phyloP scores from a whole-genome alignment of 2,329 filamentous ascomycete species.

The Coccinonectria pachysandricola region DNA sequence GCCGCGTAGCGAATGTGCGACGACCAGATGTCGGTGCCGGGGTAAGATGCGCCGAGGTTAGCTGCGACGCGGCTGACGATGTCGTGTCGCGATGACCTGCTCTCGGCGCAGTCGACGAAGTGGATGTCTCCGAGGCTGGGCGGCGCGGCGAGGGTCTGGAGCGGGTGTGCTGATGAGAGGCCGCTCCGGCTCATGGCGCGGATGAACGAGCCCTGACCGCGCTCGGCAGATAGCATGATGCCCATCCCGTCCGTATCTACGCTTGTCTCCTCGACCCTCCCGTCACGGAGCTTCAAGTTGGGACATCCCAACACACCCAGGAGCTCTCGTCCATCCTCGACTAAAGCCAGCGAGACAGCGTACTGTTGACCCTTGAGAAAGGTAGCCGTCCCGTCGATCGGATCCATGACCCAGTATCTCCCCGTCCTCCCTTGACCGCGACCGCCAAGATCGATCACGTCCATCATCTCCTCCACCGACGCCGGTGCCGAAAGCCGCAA shows the following conservation, averaged over 20 bases:
- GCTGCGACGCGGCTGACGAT: constrained; percentile 21
- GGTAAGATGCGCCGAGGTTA: constrained; percentile 22
- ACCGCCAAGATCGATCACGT: constrained; percentile 50
- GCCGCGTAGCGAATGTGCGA: constrained; percentile 30
- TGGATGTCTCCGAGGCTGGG: constrained; percentile 15
- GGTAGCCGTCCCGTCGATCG: constrained; percentile 53
- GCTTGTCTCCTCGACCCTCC: constrained; percentile 25
- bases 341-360: constrained; percentile 47
- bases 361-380: constrained; percentile 54
- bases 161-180: constrained; percentile 10
- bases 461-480: constrained; percentile 45
- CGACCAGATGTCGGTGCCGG: constrained; percentile 29
- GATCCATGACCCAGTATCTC: constrained; percentile 52
- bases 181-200: constrained; percentile 14
- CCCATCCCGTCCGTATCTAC: constrained; percentile 25
- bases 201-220: constrained; percentile 21
- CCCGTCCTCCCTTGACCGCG: constrained; percentile 28
- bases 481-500: constrained; percentile 26
- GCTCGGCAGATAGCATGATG: constrained; percentile 25
- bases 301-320: constrained; percentile 53
- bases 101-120: constrained; percentile 25
- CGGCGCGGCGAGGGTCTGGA: constrained; percentile 13
- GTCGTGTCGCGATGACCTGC: constrained; percentile 21
- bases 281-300: constrained; percentile 36
- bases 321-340: constrained; percentile 46